A percentile compares a stretch with the other conserved stretches of the same genome.
These are phyloP conservation scores for Brassica rapa DNA, from an alignment of 345 rosid species.

Conservation along the genomic window DNA sequence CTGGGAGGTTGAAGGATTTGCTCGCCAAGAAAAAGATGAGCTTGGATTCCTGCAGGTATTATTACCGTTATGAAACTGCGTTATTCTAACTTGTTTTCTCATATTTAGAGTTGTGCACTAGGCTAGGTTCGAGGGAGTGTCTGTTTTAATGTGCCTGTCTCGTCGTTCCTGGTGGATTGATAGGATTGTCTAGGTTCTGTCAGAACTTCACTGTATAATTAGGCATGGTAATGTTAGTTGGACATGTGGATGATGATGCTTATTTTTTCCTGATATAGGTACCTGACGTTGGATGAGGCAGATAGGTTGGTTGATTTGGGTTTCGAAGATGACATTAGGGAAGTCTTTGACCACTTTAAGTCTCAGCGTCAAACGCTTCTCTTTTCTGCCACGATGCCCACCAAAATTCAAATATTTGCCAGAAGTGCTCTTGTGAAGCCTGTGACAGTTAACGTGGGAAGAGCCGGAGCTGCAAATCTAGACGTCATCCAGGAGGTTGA, in stretches of 20 bases:
- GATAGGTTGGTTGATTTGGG: conserved; percentile 96
- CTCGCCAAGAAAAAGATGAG: conserved; percentile 91
- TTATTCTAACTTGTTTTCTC: neutral
- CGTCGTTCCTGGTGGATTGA: neutral
- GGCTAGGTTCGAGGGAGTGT: neutral
- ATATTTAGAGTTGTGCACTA: neutral
- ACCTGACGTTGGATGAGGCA: conserved; percentile 90
- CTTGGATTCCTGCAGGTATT: conserved; percentile 84
- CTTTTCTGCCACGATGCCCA: conserved; percentile 97
- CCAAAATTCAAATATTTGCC: conserved; percentile 91
- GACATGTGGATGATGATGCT: conserved; percentile 11
- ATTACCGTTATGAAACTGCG: too few species aligned
- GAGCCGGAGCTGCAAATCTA: conserved; percentile 97
- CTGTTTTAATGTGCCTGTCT: neutral
- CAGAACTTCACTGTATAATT: neutral
- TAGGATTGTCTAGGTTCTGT: neutral
- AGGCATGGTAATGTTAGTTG: neutral
- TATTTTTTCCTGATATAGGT: conserved; percentile 49
- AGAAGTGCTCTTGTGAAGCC: conserved; percentile 90
- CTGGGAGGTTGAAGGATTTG: conserved; percentile 94
- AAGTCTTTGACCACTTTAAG: conserved; percentile 90
- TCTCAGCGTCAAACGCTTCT: conserved; percentile 91
- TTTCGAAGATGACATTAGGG: conserved; percentile 95
- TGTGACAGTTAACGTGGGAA: conserved; percentile 82
- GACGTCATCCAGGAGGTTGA: conserved; percentile 97